phyloP scores from a whole-genome alignment of 352 stramenopile species.

The Elongisporangium anandrum region DNA sequence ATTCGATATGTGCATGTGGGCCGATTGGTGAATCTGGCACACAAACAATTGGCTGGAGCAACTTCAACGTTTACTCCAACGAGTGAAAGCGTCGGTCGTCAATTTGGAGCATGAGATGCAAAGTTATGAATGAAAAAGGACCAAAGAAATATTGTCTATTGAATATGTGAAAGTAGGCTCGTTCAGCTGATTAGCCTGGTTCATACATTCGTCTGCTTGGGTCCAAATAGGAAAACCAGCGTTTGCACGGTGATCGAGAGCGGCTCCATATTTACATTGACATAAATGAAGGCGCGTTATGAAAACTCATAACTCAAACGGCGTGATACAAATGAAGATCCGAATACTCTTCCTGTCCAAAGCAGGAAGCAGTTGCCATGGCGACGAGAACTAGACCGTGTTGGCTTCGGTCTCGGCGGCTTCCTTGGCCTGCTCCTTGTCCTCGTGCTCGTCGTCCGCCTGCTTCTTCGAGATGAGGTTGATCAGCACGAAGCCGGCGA shows the following conservation, averaged over 20 bases:
- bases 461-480: background rate
- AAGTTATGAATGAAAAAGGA: no score
- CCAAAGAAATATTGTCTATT: no score
- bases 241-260: background rate
- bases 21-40: background rate
- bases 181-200: no score
- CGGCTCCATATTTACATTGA: background rate
- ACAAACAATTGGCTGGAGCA: background rate
- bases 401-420: conserved; percentile 2
- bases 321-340: background rate
- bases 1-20: background rate
- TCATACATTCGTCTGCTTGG: no score
- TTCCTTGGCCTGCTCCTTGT: conserved; percentile 6
- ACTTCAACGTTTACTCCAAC: no score
- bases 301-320: background rate
- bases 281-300: background rate
- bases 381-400: no score
- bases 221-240: background rate
- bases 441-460: conserved; percentile 4
- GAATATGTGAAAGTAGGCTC: no score
- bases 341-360: background rate
- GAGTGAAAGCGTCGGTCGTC: no score
- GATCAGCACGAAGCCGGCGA: conserved; percentile 57
- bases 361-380: background rate
- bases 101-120: no score